Evolutionary conservation across 2,329 filamentous ascomycete genomes (phyloP).

Genomic region (Aspergillus neotritici): DNA sequence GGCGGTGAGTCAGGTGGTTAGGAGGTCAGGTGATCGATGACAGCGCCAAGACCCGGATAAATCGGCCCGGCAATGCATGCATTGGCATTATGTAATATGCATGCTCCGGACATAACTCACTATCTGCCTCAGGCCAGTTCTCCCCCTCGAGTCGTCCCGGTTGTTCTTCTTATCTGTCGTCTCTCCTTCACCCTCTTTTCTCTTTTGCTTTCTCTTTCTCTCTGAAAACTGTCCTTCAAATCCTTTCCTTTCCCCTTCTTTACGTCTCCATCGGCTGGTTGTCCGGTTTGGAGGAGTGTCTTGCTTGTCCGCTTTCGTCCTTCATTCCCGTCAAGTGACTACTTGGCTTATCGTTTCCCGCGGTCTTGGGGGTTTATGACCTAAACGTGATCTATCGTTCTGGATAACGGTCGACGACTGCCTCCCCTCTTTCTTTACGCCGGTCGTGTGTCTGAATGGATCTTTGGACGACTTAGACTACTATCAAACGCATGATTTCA

Average conservation of each 20-base stretch:
- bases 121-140: neutral
- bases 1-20: too few species aligned
- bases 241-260: constrained; percentile 1
- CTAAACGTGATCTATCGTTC: neutral
- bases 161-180: constrained; percentile 2
- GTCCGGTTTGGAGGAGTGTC: too few species aligned
- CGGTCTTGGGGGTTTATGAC: neutral
- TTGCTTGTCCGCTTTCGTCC: too few species aligned
- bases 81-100: too few species aligned
- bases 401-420: neutral
- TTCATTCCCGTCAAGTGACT: too few species aligned
- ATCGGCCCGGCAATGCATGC: too few species aligned
- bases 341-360: neutral
- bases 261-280: constrained; percentile 7
- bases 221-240: neutral
- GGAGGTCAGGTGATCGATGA: too few species aligned
- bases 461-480: too few species aligned
- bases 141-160: neutral
- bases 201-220: neutral
- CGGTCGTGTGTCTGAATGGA: neutral
- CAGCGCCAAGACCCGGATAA: neutral
- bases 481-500: too few species aligned
- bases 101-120: neutral
- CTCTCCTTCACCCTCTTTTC: constrained; percentile 1
- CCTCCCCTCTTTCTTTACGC: constrained; percentile 1